These are phyloP conservation scores for Fusarium sp. DNA, from an alignment of 2,329 filamentous ascomycete species.

Conservation along the genomic window DNA sequence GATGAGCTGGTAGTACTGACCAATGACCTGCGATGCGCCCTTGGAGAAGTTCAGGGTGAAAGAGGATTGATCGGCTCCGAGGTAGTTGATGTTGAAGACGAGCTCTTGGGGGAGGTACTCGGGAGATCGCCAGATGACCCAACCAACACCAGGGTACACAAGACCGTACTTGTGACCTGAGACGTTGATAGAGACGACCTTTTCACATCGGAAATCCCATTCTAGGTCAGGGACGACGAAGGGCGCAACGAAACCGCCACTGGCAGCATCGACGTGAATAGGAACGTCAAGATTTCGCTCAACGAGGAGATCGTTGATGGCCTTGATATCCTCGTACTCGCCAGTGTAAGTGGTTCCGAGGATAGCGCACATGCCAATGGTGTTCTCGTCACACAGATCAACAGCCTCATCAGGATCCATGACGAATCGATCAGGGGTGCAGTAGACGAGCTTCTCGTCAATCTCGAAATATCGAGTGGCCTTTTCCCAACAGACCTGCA, in stretches of 20 bases:
- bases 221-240: conserved; percentile 85
- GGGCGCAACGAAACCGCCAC: conserved; percentile 90
- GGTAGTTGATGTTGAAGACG: conserved; percentile 99
- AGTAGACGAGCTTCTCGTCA: conserved; percentile 83
- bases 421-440: conserved; percentile 68
- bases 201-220: conserved; percentile 92
- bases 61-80: conserved; percentile 92
- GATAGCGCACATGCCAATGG: conserved; percentile 92
- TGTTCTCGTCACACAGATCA: conserved; percentile 71
- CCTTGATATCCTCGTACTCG: conserved; percentile 93
- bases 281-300: conserved; percentile 79
- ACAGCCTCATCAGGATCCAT: conserved; percentile 72
- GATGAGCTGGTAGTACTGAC: conserved; percentile 97
- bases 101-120: conserved; percentile 89
- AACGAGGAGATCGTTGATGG: conserved; percentile 86
- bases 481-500: conserved; percentile 98
- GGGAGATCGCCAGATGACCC: conserved; percentile 87
- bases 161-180: conserved; percentile 86
- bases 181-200: conserved; percentile 92
- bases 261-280: conserved; percentile 94
- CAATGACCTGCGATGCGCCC: conserved; percentile 92
- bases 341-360: conserved; percentile 95
- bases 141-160: conserved; percentile 91
- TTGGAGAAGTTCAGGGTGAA: conserved; percentile 99
- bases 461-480: conserved; percentile 89